Evolutionary conservation across 169 alveolate species (phyloP).

Genomic region (Fabrea salina): DNA sequence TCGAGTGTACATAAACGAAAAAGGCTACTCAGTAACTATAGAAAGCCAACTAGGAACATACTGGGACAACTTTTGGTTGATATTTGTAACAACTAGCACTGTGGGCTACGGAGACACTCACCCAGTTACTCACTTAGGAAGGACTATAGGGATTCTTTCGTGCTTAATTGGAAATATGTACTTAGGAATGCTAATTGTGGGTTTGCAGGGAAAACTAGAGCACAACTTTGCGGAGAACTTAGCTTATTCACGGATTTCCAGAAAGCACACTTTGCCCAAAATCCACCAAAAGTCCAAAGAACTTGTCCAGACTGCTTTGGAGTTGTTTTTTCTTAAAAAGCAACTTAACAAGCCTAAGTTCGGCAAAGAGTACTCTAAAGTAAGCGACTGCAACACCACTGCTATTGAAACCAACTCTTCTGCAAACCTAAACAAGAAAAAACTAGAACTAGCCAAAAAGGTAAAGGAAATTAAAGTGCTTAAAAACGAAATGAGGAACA

Average conservation of each 20-base stretch:
- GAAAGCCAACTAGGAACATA: not conserved
- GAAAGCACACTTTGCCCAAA: too few relatives aligned
- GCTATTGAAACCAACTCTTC: too few relatives aligned
- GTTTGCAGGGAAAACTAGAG: not conserved
- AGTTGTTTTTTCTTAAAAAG: too few relatives aligned
- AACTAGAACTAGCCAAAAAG: too few relatives aligned
- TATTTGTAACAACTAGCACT: constrained; percentile 57
- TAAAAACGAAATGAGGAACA: too few relatives aligned
- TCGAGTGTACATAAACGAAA: not conserved
- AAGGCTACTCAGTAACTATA: not conserved
- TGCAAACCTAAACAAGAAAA: too few relatives aligned
- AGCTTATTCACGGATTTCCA: not conserved
- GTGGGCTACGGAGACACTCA: constrained; percentile 60
- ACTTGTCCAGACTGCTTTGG: too few relatives aligned
- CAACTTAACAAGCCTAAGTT: too few relatives aligned
- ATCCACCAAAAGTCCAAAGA: too few relatives aligned
- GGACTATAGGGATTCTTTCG: constrained; percentile 22
- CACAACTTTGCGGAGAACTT: not conserved
- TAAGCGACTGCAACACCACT: too few relatives aligned
- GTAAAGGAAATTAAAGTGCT: too few relatives aligned
- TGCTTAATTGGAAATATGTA: constrained; percentile 54
- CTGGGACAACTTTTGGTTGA: constrained; percentile 38
- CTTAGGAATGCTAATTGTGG: constrained; percentile 44
- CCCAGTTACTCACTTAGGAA: constrained; percentile 41
- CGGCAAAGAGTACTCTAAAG: too few relatives aligned